phyloP scores from a whole-genome alignment of 495 filamentous ascomycete genomes.

The Aspergillus diversus region DNA sequence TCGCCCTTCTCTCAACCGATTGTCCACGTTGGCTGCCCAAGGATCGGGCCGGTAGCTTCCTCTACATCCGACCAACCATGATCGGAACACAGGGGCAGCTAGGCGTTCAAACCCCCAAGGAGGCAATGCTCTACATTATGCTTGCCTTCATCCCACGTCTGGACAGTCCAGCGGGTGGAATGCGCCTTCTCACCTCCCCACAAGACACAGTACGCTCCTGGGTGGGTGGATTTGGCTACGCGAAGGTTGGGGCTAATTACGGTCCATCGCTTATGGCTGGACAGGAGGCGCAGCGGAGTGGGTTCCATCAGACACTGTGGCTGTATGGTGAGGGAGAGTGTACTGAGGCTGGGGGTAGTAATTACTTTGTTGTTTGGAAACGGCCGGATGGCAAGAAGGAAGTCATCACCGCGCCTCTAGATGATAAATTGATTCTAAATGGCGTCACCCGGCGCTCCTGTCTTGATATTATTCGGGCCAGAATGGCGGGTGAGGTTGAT shows the following conservation, averaged over 20 bases:
- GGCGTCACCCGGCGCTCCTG: slow-evolving; percentile 81
- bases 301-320: slow-evolving; percentile 36
- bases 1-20: slow-evolving; percentile 6
- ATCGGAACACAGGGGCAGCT: slow-evolving; percentile 72
- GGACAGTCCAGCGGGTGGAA: slow-evolving; percentile 16
- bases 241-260: slow-evolving; percentile 39
- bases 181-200: slow-evolving; percentile 8
- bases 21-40: slow-evolving; percentile 6
- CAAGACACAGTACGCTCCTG: slow-evolving; percentile 28
- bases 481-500: slow-evolving; percentile 40
- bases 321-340: slow-evolving; percentile 65
- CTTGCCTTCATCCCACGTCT: slow-evolving; percentile 12
- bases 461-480: slow-evolving; percentile 71
- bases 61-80: slow-evolving; percentile 77
- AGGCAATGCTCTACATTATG: slow-evolving; percentile 76
- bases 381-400: slow-evolving; percentile 67
- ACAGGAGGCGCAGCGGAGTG: slow-evolving; percentile 20
- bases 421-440: slow-evolving; percentile 77
- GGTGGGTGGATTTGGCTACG: slow-evolving; percentile 33
- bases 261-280: slow-evolving; percentile 28
- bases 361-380: slow-evolving; percentile 74
- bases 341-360: slow-evolving; percentile 93
- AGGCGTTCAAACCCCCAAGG: slow-evolving; percentile 70
- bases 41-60: slow-evolving; percentile 12
- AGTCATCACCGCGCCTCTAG: slow-evolving; percentile 79